A percentile compares a stretch with the other conserved stretches of the same genome.
phyloP scores from a whole-genome alignment of 2,329 filamentous ascomycete genomes.

The Chaetomium olivaceum region DNA sequence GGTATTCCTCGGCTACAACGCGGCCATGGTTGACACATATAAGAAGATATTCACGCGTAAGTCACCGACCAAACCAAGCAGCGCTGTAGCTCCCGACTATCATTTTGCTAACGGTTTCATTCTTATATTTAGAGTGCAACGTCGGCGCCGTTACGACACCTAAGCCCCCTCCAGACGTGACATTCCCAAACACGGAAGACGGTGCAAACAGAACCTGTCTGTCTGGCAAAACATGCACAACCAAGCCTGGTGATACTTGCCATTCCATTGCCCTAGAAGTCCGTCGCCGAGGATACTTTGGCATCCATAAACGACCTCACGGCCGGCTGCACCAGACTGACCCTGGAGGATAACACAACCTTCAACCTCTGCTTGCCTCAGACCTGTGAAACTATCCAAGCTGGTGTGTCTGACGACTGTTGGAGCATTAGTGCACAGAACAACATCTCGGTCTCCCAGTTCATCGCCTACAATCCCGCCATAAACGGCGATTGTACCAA shows the following conservation, averaged over 20 bases:
- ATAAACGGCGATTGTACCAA: slow-evolving; percentile 12
- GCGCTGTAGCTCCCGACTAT: not conserved
- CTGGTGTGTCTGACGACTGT: not conserved
- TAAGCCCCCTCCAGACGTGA: not conserved
- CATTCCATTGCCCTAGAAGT: slow-evolving; percentile 8
- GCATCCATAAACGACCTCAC: slow-evolving; percentile 13
- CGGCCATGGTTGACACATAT: slow-evolving; percentile 9
- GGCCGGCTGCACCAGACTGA: not conserved
- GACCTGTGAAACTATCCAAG: slow-evolving; percentile 3
- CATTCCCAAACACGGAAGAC: slow-evolving; percentile 5
- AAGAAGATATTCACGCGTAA: not conserved
- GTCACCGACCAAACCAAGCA: not conserved
- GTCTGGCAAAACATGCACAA: slow-evolving; percentile 3
- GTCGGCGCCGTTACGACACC: not conserved
- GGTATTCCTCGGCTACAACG: slow-evolving; percentile 5
- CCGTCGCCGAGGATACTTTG: slow-evolving; percentile 6
- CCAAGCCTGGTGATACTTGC: slow-evolving; percentile 2
- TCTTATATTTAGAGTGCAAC: not conserved
- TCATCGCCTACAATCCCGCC: slow-evolving; percentile 8
- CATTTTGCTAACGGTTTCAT: not conserved
- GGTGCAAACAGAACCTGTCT: slow-evolving; percentile 5
- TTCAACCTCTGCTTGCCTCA: slow-evolving; percentile 9
- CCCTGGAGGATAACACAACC: not conserved
- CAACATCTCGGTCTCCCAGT: slow-evolving; percentile 11
- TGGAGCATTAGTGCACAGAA: slow-evolving; percentile 9